phyloP scores from a whole-genome alignment of 2,329 filamentous ascomycete genomes.

The Alternaria longipes region DNA sequence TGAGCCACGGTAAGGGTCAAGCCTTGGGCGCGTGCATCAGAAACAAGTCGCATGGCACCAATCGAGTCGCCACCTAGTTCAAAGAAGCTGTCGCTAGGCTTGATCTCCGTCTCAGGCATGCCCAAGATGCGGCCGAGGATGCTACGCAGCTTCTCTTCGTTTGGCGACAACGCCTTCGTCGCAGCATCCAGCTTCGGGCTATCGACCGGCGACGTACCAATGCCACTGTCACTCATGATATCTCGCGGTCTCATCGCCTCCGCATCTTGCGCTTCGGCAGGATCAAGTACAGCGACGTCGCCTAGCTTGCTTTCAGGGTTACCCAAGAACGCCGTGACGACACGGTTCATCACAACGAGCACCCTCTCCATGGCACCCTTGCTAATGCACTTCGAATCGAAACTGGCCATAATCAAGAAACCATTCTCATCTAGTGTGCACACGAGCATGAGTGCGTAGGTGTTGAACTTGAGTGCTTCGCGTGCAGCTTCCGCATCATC shows the following conservation, averaged over 20 bases:
- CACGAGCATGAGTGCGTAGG: constrained; percentile 71
- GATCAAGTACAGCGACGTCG: constrained; percentile 40
- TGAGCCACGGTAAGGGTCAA: constrained; percentile 54
- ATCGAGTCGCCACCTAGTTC: constrained; percentile 59
- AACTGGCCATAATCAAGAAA: constrained; percentile 70
- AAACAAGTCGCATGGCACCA: constrained; percentile 57
- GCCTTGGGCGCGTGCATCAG: constrained; percentile 48
- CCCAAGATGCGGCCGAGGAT: constrained; percentile 42
- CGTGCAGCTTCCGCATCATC: constrained; percentile 66
- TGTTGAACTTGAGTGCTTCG: constrained; percentile 66
- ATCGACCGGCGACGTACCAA: constrained; percentile 26
- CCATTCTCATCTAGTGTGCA: constrained; percentile 67
- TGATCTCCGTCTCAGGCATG: constrained; percentile 47
- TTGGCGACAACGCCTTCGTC: constrained; percentile 30
- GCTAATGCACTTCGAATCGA: constrained; percentile 68
- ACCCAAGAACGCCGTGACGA: constrained; percentile 62
- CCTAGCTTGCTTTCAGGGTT: constrained; percentile 44
- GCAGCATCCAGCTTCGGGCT: constrained; percentile 4
- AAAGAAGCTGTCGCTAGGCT: constrained; percentile 55
- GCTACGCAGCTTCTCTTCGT: constrained; percentile 35
- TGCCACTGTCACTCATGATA: constrained; percentile 32
- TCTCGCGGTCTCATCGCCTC: constrained; percentile 34
- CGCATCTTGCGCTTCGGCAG: constrained; percentile 42
- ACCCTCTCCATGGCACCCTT: constrained; percentile 63
- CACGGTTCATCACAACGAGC: constrained; percentile 61